Percentiles rank a stretch among this genome's conserved stretches.
Evolutionary conservation across 2,329 filamentous ascomycete genomes (phyloP).

Genomic region (Stromatinia cepivora): DNA sequence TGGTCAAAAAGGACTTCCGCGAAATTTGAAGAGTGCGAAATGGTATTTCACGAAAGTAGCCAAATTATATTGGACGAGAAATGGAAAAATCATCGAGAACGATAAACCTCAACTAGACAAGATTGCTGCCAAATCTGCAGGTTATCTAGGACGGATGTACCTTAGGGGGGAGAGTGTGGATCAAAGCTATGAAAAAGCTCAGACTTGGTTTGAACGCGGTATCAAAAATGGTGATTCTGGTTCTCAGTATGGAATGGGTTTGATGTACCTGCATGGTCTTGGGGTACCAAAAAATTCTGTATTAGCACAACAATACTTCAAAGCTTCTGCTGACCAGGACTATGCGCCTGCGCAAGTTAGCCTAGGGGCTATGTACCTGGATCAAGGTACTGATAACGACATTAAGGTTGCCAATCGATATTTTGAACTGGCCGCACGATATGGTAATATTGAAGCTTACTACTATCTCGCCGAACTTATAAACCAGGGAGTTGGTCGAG

Average conservation of each 20-base stretch:
- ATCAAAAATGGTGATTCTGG: conserved; percentile 63
- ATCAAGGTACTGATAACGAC: conserved; percentile 55
- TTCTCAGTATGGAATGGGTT: conserved; percentile 67
- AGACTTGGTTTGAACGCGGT: conserved; percentile 68
- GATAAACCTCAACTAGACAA: conserved; percentile 62
- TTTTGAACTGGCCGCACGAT: conserved; percentile 68
- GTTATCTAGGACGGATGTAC: conserved; percentile 71
- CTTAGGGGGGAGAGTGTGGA: conserved; percentile 69
- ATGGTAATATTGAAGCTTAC: conserved; percentile 69
- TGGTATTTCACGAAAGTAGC: conserved; percentile 68
- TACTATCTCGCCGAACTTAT: conserved; percentile 73
- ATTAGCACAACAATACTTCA: conserved; percentile 64
- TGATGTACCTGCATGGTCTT: conserved; percentile 69
- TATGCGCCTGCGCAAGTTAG: conserved; percentile 65
- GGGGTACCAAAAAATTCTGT: conserved; percentile 61
- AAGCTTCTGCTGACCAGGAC: conserved; percentile 67
- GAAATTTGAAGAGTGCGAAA: conserved; percentile 63
- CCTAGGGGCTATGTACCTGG: conserved; percentile 67
- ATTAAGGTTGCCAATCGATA: conserved; percentile 59
- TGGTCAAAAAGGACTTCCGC: conserved; percentile 59
- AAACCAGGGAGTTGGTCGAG: conserved; percentile 63
- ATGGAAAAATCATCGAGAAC: conserved; percentile 57
- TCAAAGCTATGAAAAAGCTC: conserved; percentile 63
- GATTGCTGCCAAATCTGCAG: conserved; percentile 66
- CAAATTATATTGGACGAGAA: conserved; percentile 65